Percentiles rank a stretch among this genome's conserved stretches.
Evolutionary conservation across 2,329 filamentous ascomycete genomes (phyloP).

Genomic region (Alternaria angustiovoidea): DNA sequence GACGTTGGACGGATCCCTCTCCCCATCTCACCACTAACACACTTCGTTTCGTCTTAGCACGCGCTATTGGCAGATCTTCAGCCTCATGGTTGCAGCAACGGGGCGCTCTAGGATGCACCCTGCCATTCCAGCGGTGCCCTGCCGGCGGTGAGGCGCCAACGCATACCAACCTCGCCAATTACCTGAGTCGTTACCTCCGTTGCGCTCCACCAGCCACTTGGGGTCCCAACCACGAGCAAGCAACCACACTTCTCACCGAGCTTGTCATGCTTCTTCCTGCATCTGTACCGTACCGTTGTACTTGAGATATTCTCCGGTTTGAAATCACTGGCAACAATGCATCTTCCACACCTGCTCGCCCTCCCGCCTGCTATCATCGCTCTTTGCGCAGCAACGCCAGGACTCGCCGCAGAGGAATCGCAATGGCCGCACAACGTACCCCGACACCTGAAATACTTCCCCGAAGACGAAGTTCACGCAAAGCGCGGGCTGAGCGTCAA

Average conservation of each 20-base stretch:
- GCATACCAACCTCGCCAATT: constrained; percentile 49
- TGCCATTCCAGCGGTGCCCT: constrained; percentile 7
- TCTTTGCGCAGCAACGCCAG: constrained; percentile 34
- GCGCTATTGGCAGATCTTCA: background rate
- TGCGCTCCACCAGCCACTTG: constrained; percentile 42
- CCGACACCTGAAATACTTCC: constrained; percentile 56
- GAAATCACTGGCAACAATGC: constrained; percentile 26
- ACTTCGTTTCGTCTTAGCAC: background rate
- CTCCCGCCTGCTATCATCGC: constrained; percentile 42
- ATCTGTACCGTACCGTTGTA: constrained; percentile 6
- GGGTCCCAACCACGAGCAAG: constrained; percentile 9
- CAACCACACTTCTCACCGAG: background rate
- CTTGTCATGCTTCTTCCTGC: constrained; percentile 25
- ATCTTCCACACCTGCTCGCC: constrained; percentile 37
- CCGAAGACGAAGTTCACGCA: constrained; percentile 55
- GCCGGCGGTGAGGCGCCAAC: constrained; percentile 36
- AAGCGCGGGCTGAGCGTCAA: constrained; percentile 53
- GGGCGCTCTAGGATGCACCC: constrained; percentile 20
- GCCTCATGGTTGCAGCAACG: constrained; percentile 1
- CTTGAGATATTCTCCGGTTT: background rate
- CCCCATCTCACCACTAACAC: background rate
- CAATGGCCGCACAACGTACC: constrained; percentile 59
- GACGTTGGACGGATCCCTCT: background rate
- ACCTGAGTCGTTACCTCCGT: constrained; percentile 25
- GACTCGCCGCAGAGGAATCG: constrained; percentile 31